These are phyloP conservation scores for Scenedesmus sp. DNA, from an alignment of 163 green algal species.

Conservation along the genomic window DNA sequence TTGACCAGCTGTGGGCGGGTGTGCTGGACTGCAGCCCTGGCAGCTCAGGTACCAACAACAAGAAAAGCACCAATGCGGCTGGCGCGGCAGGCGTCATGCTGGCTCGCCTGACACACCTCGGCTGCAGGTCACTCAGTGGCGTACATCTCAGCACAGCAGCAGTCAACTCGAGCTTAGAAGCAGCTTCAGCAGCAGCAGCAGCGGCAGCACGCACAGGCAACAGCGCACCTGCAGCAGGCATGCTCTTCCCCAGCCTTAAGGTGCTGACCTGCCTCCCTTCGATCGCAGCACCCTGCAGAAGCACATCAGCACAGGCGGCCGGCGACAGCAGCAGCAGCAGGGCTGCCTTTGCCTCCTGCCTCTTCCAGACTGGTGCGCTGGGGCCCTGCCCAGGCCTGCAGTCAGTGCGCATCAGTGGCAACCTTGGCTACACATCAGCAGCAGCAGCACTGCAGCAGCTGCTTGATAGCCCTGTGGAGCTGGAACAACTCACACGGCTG, in stretches of 20 bases:
- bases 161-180: not conserved
- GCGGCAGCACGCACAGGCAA: not conserved
- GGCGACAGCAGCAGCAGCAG: not conserved
- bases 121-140: not conserved
- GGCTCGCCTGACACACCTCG: not conserved
- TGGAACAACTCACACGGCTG: not conserved
- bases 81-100: not conserved
- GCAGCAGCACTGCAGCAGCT: not conserved
- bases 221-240: not conserved
- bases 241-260: not conserved
- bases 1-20: not conserved
- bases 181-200: not conserved
- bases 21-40: not conserved
- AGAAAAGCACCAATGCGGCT: not conserved
- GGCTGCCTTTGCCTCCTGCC: not conserved
- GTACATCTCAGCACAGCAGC: not conserved
- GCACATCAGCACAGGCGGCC: not conserved
- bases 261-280: not conserved
- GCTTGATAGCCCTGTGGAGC: not conserved
- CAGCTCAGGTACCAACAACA: not conserved
- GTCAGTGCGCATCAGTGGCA: not conserved
- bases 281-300: not conserved
- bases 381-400: not conserved
- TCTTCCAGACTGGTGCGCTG: not conserved
- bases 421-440: not conserved